Base-by-base conservation (phyloP, 768 basidiomycete species). In the Cantharellus anzutake region DNA sequence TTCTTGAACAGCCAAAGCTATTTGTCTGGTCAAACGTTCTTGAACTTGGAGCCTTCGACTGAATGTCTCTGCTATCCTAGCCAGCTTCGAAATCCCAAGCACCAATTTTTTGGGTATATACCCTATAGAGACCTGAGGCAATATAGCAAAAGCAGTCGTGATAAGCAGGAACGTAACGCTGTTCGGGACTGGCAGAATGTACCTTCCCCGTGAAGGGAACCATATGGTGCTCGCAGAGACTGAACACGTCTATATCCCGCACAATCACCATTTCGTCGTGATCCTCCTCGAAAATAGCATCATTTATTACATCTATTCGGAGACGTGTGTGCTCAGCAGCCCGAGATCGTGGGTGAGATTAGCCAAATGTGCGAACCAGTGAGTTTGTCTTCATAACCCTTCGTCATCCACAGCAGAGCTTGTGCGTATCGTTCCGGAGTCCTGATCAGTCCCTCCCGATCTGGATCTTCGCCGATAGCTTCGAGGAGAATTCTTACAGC, bases 181-280 rank as follows among this genome's bases (percentile, higher is more conserved):
- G n/a, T 41, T 16, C 3, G 37, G 5, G 38, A 64, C 42, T 53
- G 56, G 2, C 20, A 38, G 37, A 11, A 34, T 7, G 16, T 64
- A 90, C 94, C 75, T 96, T 96, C 65, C 94, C 96, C 40, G 86
- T 91, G 73, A 98, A 98, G 20, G 96, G 96, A 39, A 98, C 92
- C 62, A 99, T 77, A 70, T 99, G 96, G 69, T 99, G 96, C 74
- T 99, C 96, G 72, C 96, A 99, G 61, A 99, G 74, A 68, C 90
- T 94, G 52, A 90, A 96, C 61, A 99, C 83, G 69, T 96, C 89
- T 66, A 99, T 98, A 69, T 99, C 93, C 61, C 87, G 81, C 60
- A 99, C 94, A 61, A 99, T 80, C 48, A 99, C 96, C 91, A 99
- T 94, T 71, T 99, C 96, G 67, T 98, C 96, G 74, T 99, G 96